Conservation (phyloP, 805 yeast species). For the Schwanniomyces occidentalis region DNA sequence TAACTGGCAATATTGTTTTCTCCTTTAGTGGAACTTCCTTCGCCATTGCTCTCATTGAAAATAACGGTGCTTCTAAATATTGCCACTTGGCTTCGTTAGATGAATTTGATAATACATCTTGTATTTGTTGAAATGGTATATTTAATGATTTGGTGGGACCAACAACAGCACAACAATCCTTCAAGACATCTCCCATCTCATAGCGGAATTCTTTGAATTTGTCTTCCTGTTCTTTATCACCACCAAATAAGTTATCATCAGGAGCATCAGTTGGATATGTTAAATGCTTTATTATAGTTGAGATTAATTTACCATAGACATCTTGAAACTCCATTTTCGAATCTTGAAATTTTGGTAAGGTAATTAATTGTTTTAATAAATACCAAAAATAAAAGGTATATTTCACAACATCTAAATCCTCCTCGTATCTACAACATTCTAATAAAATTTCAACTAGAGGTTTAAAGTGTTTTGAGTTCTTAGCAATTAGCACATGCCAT, state of each 20-base stretch:
- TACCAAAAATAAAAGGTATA: constrained; percentile 95
- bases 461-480: constrained; percentile 65
- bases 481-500: constrained; percentile 87
- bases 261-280: constrained; percentile 59
- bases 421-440: constrained; percentile 68
- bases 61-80: constrained; percentile 83
- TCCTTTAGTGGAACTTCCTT: constrained; percentile 76
- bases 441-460: constrained; percentile 74
- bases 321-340: constrained; percentile 53
- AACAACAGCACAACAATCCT: constrained; percentile 89
- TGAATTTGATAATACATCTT: constrained; percentile 37
- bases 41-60: constrained; percentile 92
- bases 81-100: constrained; percentile 65
- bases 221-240: constrained; percentile 81
- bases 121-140: constrained; percentile 68
- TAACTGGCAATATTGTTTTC: constrained; percentile 66
- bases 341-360: constrained; percentile 55
- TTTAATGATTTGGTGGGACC: constrained; percentile 71
- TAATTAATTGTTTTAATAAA: constrained; percentile 68
- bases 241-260: constrained; percentile 49
- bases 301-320: constrained; percentile 57
- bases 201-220: constrained; percentile 92
- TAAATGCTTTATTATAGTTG: constrained; percentile 64
- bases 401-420: constrained; percentile 85
- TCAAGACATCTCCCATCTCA: constrained; percentile 96